Conservation (phyloP, 2,329 filamentous ascomycete genomes). For the Talaromyces sp. region DNA sequence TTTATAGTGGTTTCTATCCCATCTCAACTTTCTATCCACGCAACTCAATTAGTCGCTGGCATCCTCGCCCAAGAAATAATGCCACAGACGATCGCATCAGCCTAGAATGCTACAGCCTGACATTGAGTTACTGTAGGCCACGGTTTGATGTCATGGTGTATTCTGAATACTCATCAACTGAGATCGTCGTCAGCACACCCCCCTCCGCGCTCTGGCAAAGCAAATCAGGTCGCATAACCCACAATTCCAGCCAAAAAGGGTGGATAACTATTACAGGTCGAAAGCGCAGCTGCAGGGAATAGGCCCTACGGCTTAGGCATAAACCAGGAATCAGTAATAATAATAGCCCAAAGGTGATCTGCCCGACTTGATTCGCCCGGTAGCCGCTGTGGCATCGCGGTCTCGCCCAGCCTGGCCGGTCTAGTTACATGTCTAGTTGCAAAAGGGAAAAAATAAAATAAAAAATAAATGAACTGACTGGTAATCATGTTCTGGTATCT, state of each 20-base stretch:
- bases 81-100: not conserved
- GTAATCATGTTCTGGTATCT: not conserved
- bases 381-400: not conserved
- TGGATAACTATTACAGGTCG: not conserved
- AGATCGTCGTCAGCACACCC: not conserved
- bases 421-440: not conserved
- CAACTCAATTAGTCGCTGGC: not conserved
- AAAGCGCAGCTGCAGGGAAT: not conserved
- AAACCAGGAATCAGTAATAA: not conserved
- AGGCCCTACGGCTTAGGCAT: not conserved
- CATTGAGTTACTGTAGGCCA: not conserved
- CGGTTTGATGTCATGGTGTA: not conserved
- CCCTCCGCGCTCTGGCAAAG: not conserved
- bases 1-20: not conserved
- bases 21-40: not conserved
- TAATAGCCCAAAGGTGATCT: not conserved
- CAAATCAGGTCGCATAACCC: not conserved
- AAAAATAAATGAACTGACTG: not conserved
- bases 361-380: not conserved
- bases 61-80: not conserved
- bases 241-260: not conserved
- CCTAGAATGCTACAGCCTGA: not conserved
- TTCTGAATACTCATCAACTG: not conserved
- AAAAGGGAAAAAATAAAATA: too few relatives aligned
- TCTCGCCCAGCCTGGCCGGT: not conserved